phyloP scores from a whole-genome alignment of 257 asterid species.

The Nicotiana otophora region DNA sequence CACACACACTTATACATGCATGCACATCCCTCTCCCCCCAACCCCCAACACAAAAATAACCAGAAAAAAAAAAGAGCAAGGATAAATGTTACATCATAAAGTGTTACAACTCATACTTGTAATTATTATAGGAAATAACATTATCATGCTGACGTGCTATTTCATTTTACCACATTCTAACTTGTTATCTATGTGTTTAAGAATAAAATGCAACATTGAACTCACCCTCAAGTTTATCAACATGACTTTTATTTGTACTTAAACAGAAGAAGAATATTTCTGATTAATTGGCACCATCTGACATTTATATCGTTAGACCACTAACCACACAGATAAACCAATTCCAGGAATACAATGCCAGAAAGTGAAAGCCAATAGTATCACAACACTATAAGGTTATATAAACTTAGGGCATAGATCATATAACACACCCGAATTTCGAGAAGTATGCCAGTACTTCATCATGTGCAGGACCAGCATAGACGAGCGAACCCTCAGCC shows the following conservation, averaged over 20 bases:
- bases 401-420: constrained; percentile 6
- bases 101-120: not conserved
- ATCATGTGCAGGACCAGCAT: constrained; percentile 86
- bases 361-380: not conserved
- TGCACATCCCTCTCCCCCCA: not conserved
- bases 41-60: not conserved
- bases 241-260: not conserved
- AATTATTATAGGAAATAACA: not conserved
- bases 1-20: not conserved
- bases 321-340: not conserved
- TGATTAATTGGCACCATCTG: not conserved
- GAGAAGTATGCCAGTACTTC: constrained; percentile 70
- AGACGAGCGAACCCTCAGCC: constrained; percentile 82
- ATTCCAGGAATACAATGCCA: not conserved
- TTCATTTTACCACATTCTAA: not conserved
- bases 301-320: not conserved
- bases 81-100: not conserved
- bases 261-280: not conserved
- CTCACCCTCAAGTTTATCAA: not conserved
- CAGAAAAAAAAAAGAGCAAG: not conserved
- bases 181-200: not conserved
- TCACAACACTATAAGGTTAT: not conserved
- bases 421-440: constrained; percentile 69
- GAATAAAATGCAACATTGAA: not conserved
- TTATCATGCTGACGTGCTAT: not conserved